Evolutionary conservation across 1,139 yeast species (phyloP).

Genomic region (Wickerhamomyces sp.): DNA sequence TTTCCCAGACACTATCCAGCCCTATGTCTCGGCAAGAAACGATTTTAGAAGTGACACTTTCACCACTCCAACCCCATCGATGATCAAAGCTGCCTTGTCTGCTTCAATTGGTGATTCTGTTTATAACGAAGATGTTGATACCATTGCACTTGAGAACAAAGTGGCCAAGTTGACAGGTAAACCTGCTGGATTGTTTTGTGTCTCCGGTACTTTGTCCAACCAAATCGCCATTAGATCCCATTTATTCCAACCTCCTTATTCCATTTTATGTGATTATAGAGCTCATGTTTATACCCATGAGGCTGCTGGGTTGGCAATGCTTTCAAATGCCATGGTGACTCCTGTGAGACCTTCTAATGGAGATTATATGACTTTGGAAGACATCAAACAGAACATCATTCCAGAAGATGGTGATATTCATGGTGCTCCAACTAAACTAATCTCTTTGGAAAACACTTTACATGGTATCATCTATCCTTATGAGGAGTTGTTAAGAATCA

Average conservation of each 20-base stretch:
- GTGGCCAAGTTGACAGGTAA: slow-evolving; percentile 74
- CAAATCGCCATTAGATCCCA: slow-evolving; percentile 82
- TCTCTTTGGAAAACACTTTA: slow-evolving; percentile 83
- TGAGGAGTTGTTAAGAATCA: slow-evolving; percentile 71
- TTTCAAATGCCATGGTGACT: slow-evolving; percentile 89
- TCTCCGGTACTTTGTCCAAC: slow-evolving; percentile 87
- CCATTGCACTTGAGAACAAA: slow-evolving; percentile 57
- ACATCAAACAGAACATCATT: slow-evolving; percentile 56
- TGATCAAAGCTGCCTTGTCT: slow-evolving; percentile 57
- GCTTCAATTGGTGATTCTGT: slow-evolving; percentile 85
- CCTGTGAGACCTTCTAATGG: slow-evolving; percentile 79
- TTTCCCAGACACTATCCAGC: slow-evolving; percentile 3
- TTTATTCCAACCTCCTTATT: slow-evolving; percentile 79
- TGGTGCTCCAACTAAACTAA: slow-evolving; percentile 80
- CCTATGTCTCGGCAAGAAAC: slow-evolving; percentile 35
- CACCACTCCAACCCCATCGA: slow-evolving; percentile 80
- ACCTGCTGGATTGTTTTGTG: slow-evolving; percentile 79
- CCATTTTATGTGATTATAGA: slow-evolving; percentile 77
- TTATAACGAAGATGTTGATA: slow-evolving; percentile 74
- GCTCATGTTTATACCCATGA: slow-evolving; percentile 82
- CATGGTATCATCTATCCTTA: slow-evolving; percentile 81
- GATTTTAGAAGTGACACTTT: slow-evolving; percentile 86
- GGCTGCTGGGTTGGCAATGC: slow-evolving; percentile 86
- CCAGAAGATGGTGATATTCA: slow-evolving; percentile 85
- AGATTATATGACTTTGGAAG: slow-evolving; percentile 72